A percentile compares a stretch with the other conserved stretches of the same genome.
phyloP scores from a whole-genome alignment of 1,284 basidiomycete genomes.

The Ustilago bromivora region DNA sequence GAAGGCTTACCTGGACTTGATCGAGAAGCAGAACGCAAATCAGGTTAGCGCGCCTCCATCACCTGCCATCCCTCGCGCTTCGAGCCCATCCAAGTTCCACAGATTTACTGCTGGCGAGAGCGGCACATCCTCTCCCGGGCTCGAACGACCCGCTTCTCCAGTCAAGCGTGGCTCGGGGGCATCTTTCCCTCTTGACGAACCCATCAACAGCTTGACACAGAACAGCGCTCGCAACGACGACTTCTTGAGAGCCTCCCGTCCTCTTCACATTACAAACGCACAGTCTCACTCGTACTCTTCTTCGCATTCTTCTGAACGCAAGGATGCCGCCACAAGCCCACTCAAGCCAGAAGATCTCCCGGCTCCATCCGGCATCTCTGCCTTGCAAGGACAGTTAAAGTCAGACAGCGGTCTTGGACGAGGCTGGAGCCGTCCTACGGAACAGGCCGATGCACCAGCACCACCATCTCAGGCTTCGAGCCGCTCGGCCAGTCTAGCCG shows the following conservation, averaged over 20 bases:
- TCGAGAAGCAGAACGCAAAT: constrained; percentile 38
- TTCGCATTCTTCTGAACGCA: constrained; percentile 26
- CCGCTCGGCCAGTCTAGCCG: constrained; percentile 26
- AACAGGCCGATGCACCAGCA: constrained; percentile 14
- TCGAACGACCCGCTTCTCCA: constrained; percentile 40
- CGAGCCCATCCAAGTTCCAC: constrained; percentile 52
- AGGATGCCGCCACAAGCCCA: constrained; percentile 54
- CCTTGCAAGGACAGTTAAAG: constrained; percentile 15
- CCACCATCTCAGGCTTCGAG: constrained; percentile 19
- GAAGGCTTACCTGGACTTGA: constrained; percentile 47
- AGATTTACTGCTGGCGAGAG: constrained; percentile 28
- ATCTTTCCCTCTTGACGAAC: constrained; percentile 8
- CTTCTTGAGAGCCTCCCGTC: constrained; percentile 23
- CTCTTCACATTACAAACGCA: constrained; percentile 34
- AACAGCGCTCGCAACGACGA: constrained; percentile 15
- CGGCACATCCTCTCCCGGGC: constrained; percentile 24
- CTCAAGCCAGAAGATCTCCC: constrained; percentile 47
- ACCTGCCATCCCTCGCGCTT: constrained; percentile 44
- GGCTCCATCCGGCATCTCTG: constrained; percentile 16
- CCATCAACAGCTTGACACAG: background rate
- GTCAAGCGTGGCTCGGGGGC: constrained; percentile 20
- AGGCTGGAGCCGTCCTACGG: constrained; percentile 29
- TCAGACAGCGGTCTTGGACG: constrained; percentile 24
- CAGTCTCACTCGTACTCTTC: constrained; percentile 24
- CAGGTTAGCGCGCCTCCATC: constrained; percentile 32